A percentile compares a stretch with the other conserved stretches of the same genome.
Conservation (phyloP, 371 early-diverging fungal genomes). For the Chytridium lagenaria region DNA sequence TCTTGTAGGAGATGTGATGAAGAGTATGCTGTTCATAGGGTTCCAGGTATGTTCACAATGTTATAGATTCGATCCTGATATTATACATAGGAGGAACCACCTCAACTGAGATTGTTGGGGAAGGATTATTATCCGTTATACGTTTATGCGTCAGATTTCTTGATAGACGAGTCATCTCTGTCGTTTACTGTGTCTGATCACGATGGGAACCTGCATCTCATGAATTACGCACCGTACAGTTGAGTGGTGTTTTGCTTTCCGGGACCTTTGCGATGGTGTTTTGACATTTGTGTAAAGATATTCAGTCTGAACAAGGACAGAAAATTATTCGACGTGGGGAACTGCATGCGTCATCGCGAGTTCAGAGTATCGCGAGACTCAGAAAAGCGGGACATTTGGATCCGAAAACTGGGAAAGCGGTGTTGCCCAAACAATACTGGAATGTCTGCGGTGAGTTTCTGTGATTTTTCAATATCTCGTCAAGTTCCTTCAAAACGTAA, state of each 20-base stretch:
- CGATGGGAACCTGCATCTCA: conserved; percentile 80
- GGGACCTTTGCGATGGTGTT: conserved; percentile 21
- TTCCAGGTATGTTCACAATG: conserved; percentile 75
- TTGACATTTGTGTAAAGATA: conserved; percentile 56
- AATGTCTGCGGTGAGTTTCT: conserved; percentile 38
- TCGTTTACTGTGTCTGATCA: conserved; percentile 83
- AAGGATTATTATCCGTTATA: conserved; percentile 84
- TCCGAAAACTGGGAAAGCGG: conserved; percentile 19
- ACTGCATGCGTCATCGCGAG: conserved; percentile 76
- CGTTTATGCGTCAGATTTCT: conserved; percentile 73
- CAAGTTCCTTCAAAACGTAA: too few species aligned
- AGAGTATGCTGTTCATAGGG: conserved; percentile 91
- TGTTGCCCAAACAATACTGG: conserved; percentile 42
- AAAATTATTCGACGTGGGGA: conserved; percentile 90
- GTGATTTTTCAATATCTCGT: too few species aligned
- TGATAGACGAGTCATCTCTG: conserved; percentile 77
- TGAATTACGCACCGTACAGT: conserved; percentile 89
- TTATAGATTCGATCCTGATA: background rate
- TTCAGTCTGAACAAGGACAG: conserved; percentile 88
- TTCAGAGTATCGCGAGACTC: conserved; percentile 38
- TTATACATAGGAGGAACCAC: conserved; percentile 79
- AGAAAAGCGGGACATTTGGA: conserved; percentile 17
- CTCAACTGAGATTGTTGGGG: conserved; percentile 86
- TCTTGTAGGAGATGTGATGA: conserved; percentile 90
- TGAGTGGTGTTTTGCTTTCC: conserved; percentile 43